Base-by-base conservation (phyloP, 2,329 filamentous ascomycete species). In the Fusarium praegraminearum region DNA sequence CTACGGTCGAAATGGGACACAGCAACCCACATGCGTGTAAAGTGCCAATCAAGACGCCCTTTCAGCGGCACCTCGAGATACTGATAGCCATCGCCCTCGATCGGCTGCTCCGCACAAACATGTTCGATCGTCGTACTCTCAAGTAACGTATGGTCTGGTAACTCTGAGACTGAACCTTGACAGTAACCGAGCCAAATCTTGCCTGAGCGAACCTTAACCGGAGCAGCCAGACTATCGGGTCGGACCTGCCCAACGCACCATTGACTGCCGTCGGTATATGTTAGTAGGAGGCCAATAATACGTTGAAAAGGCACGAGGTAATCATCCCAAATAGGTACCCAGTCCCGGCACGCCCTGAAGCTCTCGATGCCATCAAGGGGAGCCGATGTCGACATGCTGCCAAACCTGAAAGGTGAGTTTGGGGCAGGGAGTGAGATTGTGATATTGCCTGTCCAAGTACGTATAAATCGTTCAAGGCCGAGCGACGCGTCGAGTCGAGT, bases 81-180 rank as follows among this genome's bases (percentile, higher is more conserved):
- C 1, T 2, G 3, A 0, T 4, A 18, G 4, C 1, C 2, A 1
- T 5, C 1, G 0, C 4, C 1, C 1, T 12, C 2, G 0, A 2
- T 1, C 1, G 55, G 55, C 4, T 55, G 16, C 1, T n/a, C 50
- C 9, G 55, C 2, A 3, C 2, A 2, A 7, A 58, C 11, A 2
- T 0, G 2, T 6, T 6, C 2, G 7, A 11, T n/a, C 0, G 1
- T 6, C 20, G 20, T 22, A 22, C 20, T 22, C 20, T 22, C 20
- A 22, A 22, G 20, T 22, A 22, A 22, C 20, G 20, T 22, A 22
- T 22, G 20, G 20, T 22, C 20, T 22, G 20, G 20, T 22, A 22
- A 22, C 20, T 22, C 20, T 22, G 20, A 22, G 20, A 22, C 20
- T 22, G 20, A 30, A 30, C 1, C 12, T 30, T 30, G 28, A 30